Percentiles rank a stretch among this genome's conserved stretches.
These are phyloP conservation scores for Trichoderma polysporum DNA, from an alignment of 2,329 filamentous ascomycete species.

Conservation along the genomic window DNA sequence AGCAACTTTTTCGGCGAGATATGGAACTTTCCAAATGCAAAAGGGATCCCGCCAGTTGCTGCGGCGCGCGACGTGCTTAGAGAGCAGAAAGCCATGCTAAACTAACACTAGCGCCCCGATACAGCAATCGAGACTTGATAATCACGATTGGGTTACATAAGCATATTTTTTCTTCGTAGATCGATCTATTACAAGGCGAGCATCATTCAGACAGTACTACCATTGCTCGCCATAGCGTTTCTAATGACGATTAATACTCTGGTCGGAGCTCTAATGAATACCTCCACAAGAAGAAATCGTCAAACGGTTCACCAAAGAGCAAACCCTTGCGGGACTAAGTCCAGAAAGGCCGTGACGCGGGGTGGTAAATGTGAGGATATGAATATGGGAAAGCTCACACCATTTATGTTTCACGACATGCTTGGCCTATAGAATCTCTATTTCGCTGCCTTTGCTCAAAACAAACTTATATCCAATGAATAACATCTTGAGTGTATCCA, in stretches of 20 bases:
- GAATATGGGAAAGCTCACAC: background rate
- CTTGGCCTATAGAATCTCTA: background rate
- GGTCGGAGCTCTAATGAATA: no score
- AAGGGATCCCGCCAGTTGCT: conserved; percentile 15
- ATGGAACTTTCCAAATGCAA: conserved; percentile 12
- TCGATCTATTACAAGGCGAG: background rate
- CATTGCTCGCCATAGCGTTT: no score
- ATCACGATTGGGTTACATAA: background rate
- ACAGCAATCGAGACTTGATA: background rate
- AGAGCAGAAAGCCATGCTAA: background rate
- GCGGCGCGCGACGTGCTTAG: conserved; percentile 19
- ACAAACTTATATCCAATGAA: background rate
- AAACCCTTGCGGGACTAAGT: background rate
- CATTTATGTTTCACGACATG: rapidly evolving
- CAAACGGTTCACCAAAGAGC: no score
- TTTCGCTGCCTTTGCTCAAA: background rate
- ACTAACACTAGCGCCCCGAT: conserved; percentile 16
- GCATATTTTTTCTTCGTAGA: background rate
- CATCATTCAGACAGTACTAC: no score
- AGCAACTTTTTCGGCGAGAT: conserved; percentile 25
- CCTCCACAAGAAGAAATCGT: no score
- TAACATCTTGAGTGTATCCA: background rate
- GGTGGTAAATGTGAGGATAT: background rate
- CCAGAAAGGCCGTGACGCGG: no score
- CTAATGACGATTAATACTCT: no score